phyloP scores from a whole-genome alignment of 441 rosid genomes.

The Dalechampia spathulata region DNA sequence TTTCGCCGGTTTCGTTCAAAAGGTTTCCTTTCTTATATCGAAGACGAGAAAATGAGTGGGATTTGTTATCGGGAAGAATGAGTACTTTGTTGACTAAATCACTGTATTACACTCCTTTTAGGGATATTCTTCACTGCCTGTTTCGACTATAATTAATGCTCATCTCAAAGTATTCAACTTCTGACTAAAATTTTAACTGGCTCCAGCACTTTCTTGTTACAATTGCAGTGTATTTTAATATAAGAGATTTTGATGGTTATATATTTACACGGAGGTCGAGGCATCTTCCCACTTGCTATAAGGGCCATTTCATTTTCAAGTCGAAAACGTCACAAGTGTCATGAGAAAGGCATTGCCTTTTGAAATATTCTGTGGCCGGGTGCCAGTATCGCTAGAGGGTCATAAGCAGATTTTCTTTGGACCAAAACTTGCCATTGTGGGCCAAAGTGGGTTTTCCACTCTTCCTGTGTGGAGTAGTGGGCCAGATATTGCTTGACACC shows the following conservation, averaged over 20 bases:
- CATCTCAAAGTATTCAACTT: conserved; percentile 14
- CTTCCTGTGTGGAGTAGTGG: conserved; percentile 66
- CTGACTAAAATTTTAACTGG: conserved; percentile 16
- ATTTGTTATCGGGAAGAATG: conserved; percentile 2
- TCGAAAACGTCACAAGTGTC: conserved; percentile 16
- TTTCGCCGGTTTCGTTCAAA: too few relatives aligned
- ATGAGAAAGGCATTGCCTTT: conserved; percentile 43
- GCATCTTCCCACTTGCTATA: conserved; percentile 18
- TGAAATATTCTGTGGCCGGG: conserved; percentile 90
- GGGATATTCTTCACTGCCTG: conserved; percentile 17
- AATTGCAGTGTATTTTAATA: conserved; percentile 23
- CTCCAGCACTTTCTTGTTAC: conserved; percentile 20
- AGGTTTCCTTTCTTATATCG: neutral
- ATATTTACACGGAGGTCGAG: conserved; percentile 21
- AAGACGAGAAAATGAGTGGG: conserved; percentile 1
- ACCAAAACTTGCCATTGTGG: conserved; percentile 60
- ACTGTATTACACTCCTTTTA: conserved; percentile 13
- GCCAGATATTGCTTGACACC: conserved; percentile 91
- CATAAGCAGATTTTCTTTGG: conserved; percentile 68
- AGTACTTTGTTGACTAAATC: conserved; percentile 11
- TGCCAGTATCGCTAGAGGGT: conserved; percentile 84
- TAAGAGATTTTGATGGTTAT: conserved; percentile 14
- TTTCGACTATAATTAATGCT: conserved; percentile 17
- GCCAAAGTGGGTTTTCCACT: conserved; percentile 87
- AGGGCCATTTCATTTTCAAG: conserved; percentile 4